phyloP scores from a whole-genome alignment of 2,329 filamentous ascomycete genomes.

The Coniochaeta hoffmannii region DNA sequence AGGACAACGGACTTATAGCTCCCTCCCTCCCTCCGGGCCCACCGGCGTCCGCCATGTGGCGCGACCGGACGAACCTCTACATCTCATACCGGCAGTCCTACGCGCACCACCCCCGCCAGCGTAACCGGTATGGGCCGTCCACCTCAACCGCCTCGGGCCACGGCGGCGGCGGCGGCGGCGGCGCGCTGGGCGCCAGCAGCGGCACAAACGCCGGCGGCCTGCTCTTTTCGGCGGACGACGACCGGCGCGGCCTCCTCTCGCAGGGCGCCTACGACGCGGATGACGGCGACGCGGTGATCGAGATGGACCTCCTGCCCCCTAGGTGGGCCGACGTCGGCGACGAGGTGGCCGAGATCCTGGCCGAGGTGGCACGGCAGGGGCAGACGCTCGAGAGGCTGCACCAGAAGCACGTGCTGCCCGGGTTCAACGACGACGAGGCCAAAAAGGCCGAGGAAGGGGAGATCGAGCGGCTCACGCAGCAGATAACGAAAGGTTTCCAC shows the following conservation, averaged over 20 bases:
- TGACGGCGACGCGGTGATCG: constrained; percentile 90
- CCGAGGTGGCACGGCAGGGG: constrained; percentile 74
- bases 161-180: constrained; percentile 38
- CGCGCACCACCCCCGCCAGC: constrained; percentile 85
- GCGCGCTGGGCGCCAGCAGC: constrained; percentile 22
- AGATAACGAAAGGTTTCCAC: constrained; percentile 84
- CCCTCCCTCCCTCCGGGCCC: constrained; percentile 15
- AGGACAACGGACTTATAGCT: neutral
- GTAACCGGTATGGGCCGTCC: constrained; percentile 56
- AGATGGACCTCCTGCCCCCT: constrained; percentile 94
- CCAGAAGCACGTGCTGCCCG: constrained; percentile 92
- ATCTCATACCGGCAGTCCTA: constrained; percentile 99
- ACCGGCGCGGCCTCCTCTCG: constrained; percentile 75
- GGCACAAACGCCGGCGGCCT: constrained; percentile 55
- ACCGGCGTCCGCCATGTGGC: constrained; percentile 79
- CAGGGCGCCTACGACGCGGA: constrained; percentile 70
- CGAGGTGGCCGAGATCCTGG: constrained; percentile 78
- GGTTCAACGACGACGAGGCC: constrained; percentile 90
- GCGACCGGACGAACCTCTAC: constrained; percentile 98
- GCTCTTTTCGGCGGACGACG: constrained; percentile 43
- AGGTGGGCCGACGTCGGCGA: constrained; percentile 95
- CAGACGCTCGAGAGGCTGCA: constrained; percentile 85
- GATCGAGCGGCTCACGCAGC: constrained; percentile 85
- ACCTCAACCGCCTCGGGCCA: constrained; percentile 27
- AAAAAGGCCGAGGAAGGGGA: constrained; percentile 81